Conservation (phyloP, 345 rosid genomes). For the Syzygium grande region DNA sequence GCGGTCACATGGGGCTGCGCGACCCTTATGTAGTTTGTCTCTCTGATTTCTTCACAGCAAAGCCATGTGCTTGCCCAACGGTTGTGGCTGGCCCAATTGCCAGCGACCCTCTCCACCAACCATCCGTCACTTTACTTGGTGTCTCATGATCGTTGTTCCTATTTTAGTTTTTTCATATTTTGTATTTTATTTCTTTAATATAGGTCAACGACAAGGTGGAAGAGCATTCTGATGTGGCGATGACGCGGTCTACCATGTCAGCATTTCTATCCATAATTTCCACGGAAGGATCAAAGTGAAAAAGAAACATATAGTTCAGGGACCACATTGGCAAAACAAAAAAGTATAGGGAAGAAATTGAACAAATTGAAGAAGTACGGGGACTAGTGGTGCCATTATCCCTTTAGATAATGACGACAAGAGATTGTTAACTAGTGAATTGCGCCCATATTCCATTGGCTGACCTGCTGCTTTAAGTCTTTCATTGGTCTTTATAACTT, state of each 20-base stretch:
- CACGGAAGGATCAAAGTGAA: not conserved
- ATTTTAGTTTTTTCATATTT: not conserved
- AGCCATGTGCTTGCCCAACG: not conserved
- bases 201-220: not conserved
- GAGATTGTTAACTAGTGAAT: not conserved
- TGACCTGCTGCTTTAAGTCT: not conserved
- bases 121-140: not conserved
- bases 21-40: not conserved
- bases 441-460: not conserved
- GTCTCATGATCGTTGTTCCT: not conserved
- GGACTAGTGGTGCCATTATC: not conserved
- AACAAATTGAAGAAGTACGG: not conserved
- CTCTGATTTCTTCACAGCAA: not conserved
- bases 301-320: not conserved
- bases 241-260: not conserved
- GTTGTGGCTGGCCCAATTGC: not conserved
- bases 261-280: not conserved
- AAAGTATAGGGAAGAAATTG: not conserved
- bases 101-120: not conserved
- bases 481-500: not conserved
- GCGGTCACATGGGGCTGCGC: not conserved
- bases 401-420: not conserved
- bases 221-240: not conserved
- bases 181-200: not conserved
- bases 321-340: not conserved